Conservation (phyloP, 116 monocot genomes). For the Cymodocea nodosa region DNA sequence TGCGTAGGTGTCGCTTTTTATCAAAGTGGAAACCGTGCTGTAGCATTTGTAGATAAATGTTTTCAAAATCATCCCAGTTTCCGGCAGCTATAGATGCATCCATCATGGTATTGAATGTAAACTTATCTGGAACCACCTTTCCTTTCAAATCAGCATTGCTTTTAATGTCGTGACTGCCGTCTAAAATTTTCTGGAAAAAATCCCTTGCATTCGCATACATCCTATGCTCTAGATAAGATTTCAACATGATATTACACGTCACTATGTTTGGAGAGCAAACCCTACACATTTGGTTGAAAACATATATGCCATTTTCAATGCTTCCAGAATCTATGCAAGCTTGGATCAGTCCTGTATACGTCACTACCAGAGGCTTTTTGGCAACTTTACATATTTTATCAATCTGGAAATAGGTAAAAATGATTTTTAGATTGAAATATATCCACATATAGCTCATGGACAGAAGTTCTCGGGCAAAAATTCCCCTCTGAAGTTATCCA, state of each 20-base stretch:
- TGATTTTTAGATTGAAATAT: too few species aligned
- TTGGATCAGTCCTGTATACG: slow-evolving; percentile 93
- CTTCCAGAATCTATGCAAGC: slow-evolving; percentile 64
- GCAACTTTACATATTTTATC: slow-evolving; percentile 94
- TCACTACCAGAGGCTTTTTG: slow-evolving; percentile 92
- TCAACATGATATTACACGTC: slow-evolving; percentile 88
- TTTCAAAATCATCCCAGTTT: slow-evolving; percentile 71
- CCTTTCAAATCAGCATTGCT: slow-evolving; percentile 23
- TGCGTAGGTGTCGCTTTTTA: slow-evolving; percentile 50
- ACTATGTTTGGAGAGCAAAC: slow-evolving; percentile 70
- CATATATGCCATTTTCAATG: slow-evolving; percentile 59
- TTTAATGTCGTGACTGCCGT: slow-evolving; percentile 22
- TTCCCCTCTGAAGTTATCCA: too few species aligned
- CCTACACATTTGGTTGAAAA: slow-evolving; percentile 74
- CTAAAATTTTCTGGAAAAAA: slow-evolving; percentile 60
- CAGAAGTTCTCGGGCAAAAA: too few species aligned
- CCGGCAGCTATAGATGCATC: slow-evolving; percentile 39
- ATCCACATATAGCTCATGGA: too few species aligned
- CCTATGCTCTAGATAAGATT: slow-evolving; percentile 56
- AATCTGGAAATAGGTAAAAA: slow-evolving; percentile 29
- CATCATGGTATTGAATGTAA: slow-evolving; percentile 86
- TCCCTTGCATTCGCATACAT: slow-evolving; percentile 57
- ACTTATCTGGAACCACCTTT: slow-evolving; percentile 67
- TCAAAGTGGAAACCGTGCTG: slow-evolving; percentile 62
- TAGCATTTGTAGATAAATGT: slow-evolving; percentile 59